Conservation (phyloP, 768 basidiomycete genomes). For the Lactarius indigo region DNA sequence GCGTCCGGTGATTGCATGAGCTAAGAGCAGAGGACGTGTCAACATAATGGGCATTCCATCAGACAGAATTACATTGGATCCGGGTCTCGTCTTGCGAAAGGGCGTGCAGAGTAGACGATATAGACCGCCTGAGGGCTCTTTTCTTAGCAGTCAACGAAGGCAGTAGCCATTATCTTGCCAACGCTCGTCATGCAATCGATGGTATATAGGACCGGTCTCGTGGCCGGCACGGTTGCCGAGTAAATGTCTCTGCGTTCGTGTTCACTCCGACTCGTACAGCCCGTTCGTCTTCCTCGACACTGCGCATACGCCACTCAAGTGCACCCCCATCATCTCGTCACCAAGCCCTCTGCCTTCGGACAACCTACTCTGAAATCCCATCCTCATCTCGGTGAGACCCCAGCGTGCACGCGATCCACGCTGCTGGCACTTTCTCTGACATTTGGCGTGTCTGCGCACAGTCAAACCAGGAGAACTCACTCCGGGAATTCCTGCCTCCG, state of each 20-base stretch:
- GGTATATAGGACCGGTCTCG: background rate
- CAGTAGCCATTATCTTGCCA: background rate
- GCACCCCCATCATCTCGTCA: slow-evolving; percentile 1
- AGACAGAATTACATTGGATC: slow-evolving; percentile 52
- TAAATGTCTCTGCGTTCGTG: slow-evolving; percentile 3
- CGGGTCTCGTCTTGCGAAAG: slow-evolving; percentile 46
- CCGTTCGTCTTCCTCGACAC: background rate
- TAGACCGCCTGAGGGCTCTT: slow-evolving; percentile 48
- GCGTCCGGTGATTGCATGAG: slow-evolving; percentile 43
- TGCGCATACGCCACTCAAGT: slow-evolving; percentile 19
- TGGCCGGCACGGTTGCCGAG: background rate
- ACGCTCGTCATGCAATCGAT: background rate
- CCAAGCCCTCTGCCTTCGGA: slow-evolving; percentile 41
- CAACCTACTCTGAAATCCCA: slow-evolving; percentile 44
- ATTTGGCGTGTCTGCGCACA: background rate
- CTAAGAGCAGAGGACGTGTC: slow-evolving; percentile 31
- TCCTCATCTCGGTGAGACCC: slow-evolving; percentile 38
- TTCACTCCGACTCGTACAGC: background rate
- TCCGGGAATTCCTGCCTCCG: slow-evolving; percentile 39
- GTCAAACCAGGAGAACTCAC: slow-evolving; percentile 39
- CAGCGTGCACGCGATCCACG: background rate
- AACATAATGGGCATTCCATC: slow-evolving; percentile 2
- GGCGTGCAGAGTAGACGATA: slow-evolving; percentile 43
- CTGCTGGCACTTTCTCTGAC: background rate
- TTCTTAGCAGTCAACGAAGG: slow-evolving; percentile 42